Base-by-base conservation (phyloP, 352 stramenopile genomes). In the Phytophthora agathidicida region DNA sequence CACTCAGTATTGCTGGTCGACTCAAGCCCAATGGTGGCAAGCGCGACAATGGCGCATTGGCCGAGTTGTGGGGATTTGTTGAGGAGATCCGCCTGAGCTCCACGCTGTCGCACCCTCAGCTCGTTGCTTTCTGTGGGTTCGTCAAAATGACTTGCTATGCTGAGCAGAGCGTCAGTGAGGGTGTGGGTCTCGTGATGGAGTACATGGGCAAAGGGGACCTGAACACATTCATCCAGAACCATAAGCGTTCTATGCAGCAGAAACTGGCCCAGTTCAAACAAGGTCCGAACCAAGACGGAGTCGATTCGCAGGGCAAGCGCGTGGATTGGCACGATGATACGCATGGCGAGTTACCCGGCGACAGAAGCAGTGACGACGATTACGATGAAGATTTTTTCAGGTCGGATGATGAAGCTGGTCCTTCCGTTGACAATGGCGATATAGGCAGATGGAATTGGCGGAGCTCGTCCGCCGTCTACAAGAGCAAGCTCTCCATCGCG, bases 401-500 rank as follows among this genome's bases (percentile, higher is more conserved):
- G 22, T 43, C 43, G 7, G 27, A 51, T 27, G 46, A 52, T 7
- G 44, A 55, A 28, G 23, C 26, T 28, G 19, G 16, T 13, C 30
- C 16, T 11, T 43, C 14, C 7, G n/a, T 35, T 14, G 39, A 47
- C 14, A 28, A 27, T 24, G 22, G 9, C 20, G 50, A 26, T 4
- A 16, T 13, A 22, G 14, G 16, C 14, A 49, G 22, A 19, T 80
- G 71, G 71, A 68, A 31, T 27, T 80, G 71, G 71, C 23, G 57
- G 0, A 33, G 41, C 28, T 71, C 71, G 13, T 68, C 68, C 0
- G 16, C 26, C 11, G 31, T 31, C 1, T 65, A 58, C 44, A 77
- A 70, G 49, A 71, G 67, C 43, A 83, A 83, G 36, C 52, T 83
- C 20, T 56, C 62, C 13, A 69, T 87, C 14, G 65, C 62, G 2